Percentiles rank a stretch among this genome's conserved stretches.
Evolutionary conservation across 257 asterid species (phyloP).

Genomic region (Salvia miltiorrhiza): DNA sequence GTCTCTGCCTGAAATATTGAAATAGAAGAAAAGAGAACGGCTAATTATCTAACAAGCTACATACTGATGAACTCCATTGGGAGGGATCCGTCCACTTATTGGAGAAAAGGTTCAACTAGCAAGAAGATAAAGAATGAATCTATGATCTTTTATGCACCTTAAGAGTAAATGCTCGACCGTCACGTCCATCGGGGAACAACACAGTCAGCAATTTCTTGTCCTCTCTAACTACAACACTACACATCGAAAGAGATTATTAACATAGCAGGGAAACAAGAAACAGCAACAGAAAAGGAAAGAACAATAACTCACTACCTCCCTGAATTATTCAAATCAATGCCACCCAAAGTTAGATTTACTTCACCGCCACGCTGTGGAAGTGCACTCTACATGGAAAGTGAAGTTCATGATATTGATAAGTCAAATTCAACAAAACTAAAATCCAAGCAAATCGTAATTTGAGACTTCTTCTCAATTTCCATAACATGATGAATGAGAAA

Average conservation of each 20-base stretch:
- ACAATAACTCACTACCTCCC: slow-evolving; percentile 57
- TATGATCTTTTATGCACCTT: slow-evolving; percentile 47
- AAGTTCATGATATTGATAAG: slow-evolving; percentile 4
- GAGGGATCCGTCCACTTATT: not conserved
- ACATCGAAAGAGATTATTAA: slow-evolving; percentile 24
- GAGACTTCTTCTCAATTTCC: not conserved
- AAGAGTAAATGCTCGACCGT: slow-evolving; percentile 92
- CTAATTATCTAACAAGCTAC: slow-evolving; percentile 2
- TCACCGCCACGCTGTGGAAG: slow-evolving; percentile 93
- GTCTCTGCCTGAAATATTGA: slow-evolving; percentile 71
- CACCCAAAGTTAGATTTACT: slow-evolving; percentile 90
- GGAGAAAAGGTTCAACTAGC: not conserved
- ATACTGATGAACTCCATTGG: not conserved
- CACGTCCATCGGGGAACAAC: slow-evolving; percentile 93
- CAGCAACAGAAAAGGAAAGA: slow-evolving; percentile 2
- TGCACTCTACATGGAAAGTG: slow-evolving; percentile 54
- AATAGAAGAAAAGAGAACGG: slow-evolving; percentile 17
- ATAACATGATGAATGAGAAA: slow-evolving; percentile 8
- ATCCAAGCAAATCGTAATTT: slow-evolving; percentile 3
- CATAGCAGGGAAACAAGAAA: slow-evolving; percentile 16
- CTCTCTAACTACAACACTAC: slow-evolving; percentile 94
- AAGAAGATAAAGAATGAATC: not conserved
- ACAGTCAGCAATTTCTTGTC: slow-evolving; percentile 87
- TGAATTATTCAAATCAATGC: slow-evolving; percentile 91
- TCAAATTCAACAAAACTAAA: slow-evolving; percentile 15